Base-by-base conservation (phyloP, 2,329 filamentous ascomycete species). In the Aspergillus terreus region DNA sequence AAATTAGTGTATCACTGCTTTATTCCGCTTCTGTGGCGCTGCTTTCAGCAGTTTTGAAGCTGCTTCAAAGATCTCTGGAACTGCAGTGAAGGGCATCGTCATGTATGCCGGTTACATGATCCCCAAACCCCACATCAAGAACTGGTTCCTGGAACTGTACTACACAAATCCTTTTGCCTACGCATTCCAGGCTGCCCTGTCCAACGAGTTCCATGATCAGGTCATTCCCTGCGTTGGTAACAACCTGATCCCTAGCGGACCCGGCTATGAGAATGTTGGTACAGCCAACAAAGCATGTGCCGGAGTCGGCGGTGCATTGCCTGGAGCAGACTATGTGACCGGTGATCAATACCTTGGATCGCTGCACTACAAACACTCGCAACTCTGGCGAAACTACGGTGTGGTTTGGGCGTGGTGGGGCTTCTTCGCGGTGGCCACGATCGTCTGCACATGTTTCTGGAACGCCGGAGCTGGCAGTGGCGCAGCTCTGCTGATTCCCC, bases 361-460 rank as follows among this genome's bases (percentile, higher is more conserved):
- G 1, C 68, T 86, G 0, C 78, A 78, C 0, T 84, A 81, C 63
- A 71, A 69, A 14, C 67, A 77, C 35, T 57, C 59, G 0, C 73
- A 82, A 33, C 47, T 83, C 1, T 84, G 81, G 81, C 67, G 80
- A 6, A 83, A 84, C 62, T 78, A 82, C 51, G 81, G 80, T 2
- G 80, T 83, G 38, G 56, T 85, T 23, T 83, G 81, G 74, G 82
- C 74, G 0, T 86, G 76, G 75, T 86, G 82, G 81, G 74, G 66
- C 4, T 64, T 85, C 0, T 86, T 79, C 53, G 78, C 82, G 14
- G 75, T 55, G 6, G 58, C 85, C 7, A 86, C 83, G 0, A 76
- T 87, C 46, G 64, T 78, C 45, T 74, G 72, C 45, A 87, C 84
- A 0, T 70, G 68, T 1, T 71, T 71, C 12, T 87, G 84, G 84